Conservation (phyloP, 148 eudicot species). For the Amaranthus palmeri region DNA sequence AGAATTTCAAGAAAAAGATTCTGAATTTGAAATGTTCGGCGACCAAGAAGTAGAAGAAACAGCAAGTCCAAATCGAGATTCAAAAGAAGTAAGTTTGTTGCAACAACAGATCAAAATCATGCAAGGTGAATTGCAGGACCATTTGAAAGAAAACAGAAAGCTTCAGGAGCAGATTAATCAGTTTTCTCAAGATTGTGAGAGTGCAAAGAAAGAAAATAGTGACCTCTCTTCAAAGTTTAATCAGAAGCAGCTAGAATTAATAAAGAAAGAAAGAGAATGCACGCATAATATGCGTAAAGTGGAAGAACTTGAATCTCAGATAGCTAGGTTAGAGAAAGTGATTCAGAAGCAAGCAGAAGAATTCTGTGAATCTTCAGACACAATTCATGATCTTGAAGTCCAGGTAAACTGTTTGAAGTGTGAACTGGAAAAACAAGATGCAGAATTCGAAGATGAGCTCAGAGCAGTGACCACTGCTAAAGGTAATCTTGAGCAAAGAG, state of each 20-base stretch:
- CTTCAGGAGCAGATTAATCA: slow-evolving; percentile 38
- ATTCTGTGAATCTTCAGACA: slow-evolving; percentile 47
- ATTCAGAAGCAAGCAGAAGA: slow-evolving; percentile 49
- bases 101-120: slow-evolving; percentile 43
- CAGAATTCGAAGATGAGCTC: slow-evolving; percentile 53
- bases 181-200: slow-evolving; percentile 43
- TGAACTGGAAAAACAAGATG: slow-evolving; percentile 59
- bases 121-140: slow-evolving; percentile 49
- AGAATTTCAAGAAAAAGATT: slow-evolving; percentile 26
- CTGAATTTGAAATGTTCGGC: slow-evolving; percentile 13
- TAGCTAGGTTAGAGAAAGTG: slow-evolving; percentile 54
- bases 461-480: slow-evolving; percentile 38
- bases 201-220: slow-evolving; percentile 47
- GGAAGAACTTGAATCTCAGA: slow-evolving; percentile 51
- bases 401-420: slow-evolving; percentile 48
- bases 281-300: slow-evolving; percentile 37
- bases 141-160: slow-evolving; percentile 45
- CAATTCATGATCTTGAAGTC: slow-evolving; percentile 48
- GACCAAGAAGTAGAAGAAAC: slow-evolving; percentile 23
- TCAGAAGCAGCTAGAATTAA: slow-evolving; percentile 44
- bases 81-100: slow-evolving; percentile 35
- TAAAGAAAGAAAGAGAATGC: slow-evolving; percentile 57
- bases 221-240: slow-evolving; percentile 44
- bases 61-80: slow-evolving; percentile 9
- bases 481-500: slow-evolving; percentile 60